These are phyloP conservation scores for Nakazawaea pomicola DNA, from an alignment of 805 yeast species.

Conservation along the genomic window DNA sequence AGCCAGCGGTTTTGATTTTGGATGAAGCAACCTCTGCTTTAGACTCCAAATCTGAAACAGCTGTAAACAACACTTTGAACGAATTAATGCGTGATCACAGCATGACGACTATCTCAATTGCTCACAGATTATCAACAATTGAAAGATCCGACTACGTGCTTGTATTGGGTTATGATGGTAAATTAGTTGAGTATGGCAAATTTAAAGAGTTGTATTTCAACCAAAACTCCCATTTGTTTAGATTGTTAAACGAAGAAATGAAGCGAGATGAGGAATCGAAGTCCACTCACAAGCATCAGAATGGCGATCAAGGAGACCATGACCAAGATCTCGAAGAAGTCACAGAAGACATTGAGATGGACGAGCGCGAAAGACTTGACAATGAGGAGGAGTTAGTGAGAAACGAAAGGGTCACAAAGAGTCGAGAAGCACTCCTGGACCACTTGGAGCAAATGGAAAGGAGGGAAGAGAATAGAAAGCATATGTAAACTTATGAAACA, in stretches of 20 bases:
- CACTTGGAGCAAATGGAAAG: slow-evolving; percentile 4
- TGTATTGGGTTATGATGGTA: slow-evolving; percentile 74
- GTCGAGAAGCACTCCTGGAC: slow-evolving; percentile 1
- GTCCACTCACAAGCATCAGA: not conserved
- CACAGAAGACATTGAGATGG: slow-evolving; percentile 14
- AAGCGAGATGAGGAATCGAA: slow-evolving; percentile 15
- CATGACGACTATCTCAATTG: slow-evolving; percentile 82
- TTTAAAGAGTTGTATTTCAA: slow-evolving; percentile 52
- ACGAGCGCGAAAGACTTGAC: not conserved
- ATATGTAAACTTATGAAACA: not conserved
- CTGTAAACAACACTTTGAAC: slow-evolving; percentile 70
- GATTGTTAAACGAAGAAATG: slow-evolving; percentile 24
- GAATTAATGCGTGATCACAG: slow-evolving; percentile 50
- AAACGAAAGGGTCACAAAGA: slow-evolving; percentile 5
- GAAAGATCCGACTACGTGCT: slow-evolving; percentile 76
- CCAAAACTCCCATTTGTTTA: slow-evolving; percentile 27
- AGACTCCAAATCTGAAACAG: slow-evolving; percentile 81
- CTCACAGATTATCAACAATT: slow-evolving; percentile 87
- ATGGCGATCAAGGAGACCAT: slow-evolving; percentile 14
- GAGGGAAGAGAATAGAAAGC: slow-evolving; percentile 5
- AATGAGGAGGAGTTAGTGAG: slow-evolving; percentile 2
- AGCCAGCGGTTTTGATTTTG: slow-evolving; percentile 63
- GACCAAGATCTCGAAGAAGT: slow-evolving; percentile 7
- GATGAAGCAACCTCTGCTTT: slow-evolving; percentile 94
- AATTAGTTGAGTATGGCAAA: slow-evolving; percentile 70